These are phyloP conservation scores for Metschnikowia proteae DNA, from an alignment of 805 yeast genomes.

Conservation along the genomic window DNA sequence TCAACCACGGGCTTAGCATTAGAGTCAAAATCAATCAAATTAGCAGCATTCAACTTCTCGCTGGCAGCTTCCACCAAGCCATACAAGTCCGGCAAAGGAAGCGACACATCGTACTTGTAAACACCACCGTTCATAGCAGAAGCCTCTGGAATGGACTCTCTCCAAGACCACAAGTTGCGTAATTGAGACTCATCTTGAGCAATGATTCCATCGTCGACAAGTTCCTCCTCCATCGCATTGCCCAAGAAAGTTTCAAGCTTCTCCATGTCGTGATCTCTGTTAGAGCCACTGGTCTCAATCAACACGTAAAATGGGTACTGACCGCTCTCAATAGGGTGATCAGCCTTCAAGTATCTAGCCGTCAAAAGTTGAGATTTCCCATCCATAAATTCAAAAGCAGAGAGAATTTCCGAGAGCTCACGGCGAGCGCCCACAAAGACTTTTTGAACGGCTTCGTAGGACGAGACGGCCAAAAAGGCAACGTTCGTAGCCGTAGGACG, in stretches of 20 bases:
- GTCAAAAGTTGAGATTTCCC: slow-evolving; percentile 61
- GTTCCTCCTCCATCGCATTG: slow-evolving; percentile 74
- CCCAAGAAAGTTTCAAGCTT: slow-evolving; percentile 85
- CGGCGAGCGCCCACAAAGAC: slow-evolving; percentile 74
- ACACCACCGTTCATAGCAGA: slow-evolving; percentile 86
- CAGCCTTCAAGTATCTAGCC: slow-evolving; percentile 51
- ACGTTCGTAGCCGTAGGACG: slow-evolving; percentile 84
- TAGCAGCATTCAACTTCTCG: slow-evolving; percentile 51
- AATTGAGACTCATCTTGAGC: slow-evolving; percentile 94
- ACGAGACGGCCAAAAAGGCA: slow-evolving; percentile 78
- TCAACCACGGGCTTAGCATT: slow-evolving; percentile 75
- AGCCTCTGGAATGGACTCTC: slow-evolving; percentile 92
- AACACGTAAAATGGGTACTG: slow-evolving; percentile 85
- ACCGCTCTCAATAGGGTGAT: slow-evolving; percentile 73
- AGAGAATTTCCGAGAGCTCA: slow-evolving; percentile 78
- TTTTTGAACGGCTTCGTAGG: slow-evolving; percentile 79
- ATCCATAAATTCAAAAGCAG: slow-evolving; percentile 96
- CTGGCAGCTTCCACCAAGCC: slow-evolving; percentile 78
- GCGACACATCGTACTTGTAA: slow-evolving; percentile 92
- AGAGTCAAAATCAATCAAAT: slow-evolving; percentile 55
- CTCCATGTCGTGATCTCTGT: slow-evolving; percentile 87
- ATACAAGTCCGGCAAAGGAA: slow-evolving; percentile 80
- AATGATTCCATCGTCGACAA: slow-evolving; percentile 88
- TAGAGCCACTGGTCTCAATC: slow-evolving; percentile 95
- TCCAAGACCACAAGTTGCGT: slow-evolving; percentile 86